phyloP scores from a whole-genome alignment of 75 land plant genomes.

The Larix kaempferi region DNA sequence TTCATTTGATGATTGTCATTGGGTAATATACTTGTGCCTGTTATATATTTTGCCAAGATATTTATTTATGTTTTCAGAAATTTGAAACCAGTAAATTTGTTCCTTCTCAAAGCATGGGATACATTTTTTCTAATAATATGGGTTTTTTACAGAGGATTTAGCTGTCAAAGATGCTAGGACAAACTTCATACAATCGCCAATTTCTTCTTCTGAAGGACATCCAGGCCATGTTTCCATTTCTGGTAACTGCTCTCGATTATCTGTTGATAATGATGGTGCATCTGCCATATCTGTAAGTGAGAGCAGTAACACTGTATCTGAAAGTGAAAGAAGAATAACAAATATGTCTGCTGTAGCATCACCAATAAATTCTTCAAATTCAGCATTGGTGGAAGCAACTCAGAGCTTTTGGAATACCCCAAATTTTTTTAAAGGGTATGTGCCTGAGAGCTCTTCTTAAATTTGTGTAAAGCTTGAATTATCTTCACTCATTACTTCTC shows the following conservation, averaged over 20 bases:
- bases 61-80: no score
- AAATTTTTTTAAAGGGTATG: constrained; percentile 3
- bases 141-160: background rate
- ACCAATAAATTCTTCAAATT: background rate
- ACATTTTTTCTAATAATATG: background rate
- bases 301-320: constrained; percentile 4
- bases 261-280: background rate
- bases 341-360: background rate
- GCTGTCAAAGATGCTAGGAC: background rate
- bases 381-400: background rate
- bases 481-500: background rate
- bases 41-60: no score
- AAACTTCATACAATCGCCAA: background rate
- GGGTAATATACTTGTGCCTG: no score
- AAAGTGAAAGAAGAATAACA: background rate
- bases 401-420: constrained; percentile 5
- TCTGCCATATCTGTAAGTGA: background rate
- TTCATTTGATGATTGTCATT: no score
- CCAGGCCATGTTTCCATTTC: background rate
- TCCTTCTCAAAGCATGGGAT: no score
- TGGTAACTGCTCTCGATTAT: background rate
- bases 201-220: no score
- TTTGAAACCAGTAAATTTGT: no score
- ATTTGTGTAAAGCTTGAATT: background rate
- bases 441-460: background rate